phyloP scores from a whole-genome alignment of 345 rosid genomes.

The Abelmoschus esculentus region DNA sequence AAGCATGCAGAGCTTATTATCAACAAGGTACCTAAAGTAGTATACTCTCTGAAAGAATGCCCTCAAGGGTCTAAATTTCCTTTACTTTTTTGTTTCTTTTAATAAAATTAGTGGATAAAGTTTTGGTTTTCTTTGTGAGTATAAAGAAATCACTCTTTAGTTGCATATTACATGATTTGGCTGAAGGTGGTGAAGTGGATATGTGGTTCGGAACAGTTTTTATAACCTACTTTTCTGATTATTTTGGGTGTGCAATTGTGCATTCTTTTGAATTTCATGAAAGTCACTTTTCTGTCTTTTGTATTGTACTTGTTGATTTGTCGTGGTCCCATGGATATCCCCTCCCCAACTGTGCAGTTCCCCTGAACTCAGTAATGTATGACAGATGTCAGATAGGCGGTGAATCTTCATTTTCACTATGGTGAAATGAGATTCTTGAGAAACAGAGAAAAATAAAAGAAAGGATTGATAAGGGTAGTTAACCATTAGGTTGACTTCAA shows the following conservation, averaged over 20 bases:
- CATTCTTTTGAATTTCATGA: not conserved
- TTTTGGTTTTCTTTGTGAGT: not conserved
- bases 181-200: not conserved
- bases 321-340: not conserved
- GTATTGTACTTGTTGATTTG: not conserved
- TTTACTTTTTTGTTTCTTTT: not conserved
- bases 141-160: not conserved
- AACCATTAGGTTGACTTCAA: too few relatives aligned
- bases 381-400: not conserved
- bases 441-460: not conserved
- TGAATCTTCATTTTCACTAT: not conserved
- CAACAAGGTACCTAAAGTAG: constrained; percentile 52
- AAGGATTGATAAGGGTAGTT: not conserved
- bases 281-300: constrained; percentile 3
- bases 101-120: not conserved
- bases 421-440: not conserved
- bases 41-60: not conserved
- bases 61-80: not conserved
- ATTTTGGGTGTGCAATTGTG: not conserved
- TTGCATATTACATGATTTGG: not conserved
- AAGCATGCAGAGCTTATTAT: constrained; percentile 86
- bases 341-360: not conserved
- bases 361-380: not conserved
- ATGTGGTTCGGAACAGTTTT: not conserved
- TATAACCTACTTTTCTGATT: not conserved